Evolutionary conservation across 768 basidiomycete species (phyloP).

Genomic region (Pluteus cervinus): DNA sequence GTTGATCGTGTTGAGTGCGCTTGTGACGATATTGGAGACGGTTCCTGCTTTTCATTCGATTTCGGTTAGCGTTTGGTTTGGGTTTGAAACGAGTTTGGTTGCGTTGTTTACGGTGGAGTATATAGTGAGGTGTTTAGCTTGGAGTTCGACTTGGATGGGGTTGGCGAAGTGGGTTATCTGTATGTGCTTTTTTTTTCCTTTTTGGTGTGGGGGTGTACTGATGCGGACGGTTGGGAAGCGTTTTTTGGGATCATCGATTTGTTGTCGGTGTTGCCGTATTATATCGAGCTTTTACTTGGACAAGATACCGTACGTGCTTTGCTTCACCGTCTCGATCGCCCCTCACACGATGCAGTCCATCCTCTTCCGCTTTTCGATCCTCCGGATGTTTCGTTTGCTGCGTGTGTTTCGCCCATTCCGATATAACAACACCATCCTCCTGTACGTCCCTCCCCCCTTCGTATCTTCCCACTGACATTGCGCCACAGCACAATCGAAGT

Average conservation of each 20-base stretch:
- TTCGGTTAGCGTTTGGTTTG: conserved; percentile 74
- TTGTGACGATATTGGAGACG: conserved; percentile 76
- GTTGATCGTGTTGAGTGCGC: conserved; percentile 67
- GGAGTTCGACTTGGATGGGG: conserved; percentile 59
- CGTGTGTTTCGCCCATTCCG: conserved; percentile 89
- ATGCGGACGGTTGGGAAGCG: conserved; percentile 26
- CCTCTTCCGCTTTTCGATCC: conserved; percentile 85
- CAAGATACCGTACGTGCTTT: conserved; percentile 67
- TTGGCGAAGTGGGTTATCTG: conserved; percentile 66
- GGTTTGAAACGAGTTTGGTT: conserved; percentile 79
- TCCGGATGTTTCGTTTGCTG: conserved; percentile 83
- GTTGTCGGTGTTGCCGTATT: conserved; percentile 83
- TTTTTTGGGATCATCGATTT: conserved; percentile 86
- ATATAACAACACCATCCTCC: conserved; percentile 74
- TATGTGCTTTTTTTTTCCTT: conserved; percentile 21
- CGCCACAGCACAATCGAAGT: conserved; percentile 73
- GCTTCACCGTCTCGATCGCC: not conserved
- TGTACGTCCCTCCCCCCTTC: conserved; percentile 40
- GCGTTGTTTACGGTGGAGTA: conserved; percentile 87
- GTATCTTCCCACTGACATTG: conserved; percentile 3
- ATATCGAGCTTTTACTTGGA: conserved; percentile 75
- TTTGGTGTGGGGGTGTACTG: conserved; percentile 3
- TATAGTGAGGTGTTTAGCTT: conserved; percentile 64
- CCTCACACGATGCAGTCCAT: conserved; percentile 46
- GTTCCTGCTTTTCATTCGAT: conserved; percentile 71